A percentile compares a stretch with the other conserved stretches of the same genome.
These are phyloP conservation scores for Penicillium lividum DNA, from an alignment of 495 filamentous ascomycete species.

Conservation along the genomic window DNA sequence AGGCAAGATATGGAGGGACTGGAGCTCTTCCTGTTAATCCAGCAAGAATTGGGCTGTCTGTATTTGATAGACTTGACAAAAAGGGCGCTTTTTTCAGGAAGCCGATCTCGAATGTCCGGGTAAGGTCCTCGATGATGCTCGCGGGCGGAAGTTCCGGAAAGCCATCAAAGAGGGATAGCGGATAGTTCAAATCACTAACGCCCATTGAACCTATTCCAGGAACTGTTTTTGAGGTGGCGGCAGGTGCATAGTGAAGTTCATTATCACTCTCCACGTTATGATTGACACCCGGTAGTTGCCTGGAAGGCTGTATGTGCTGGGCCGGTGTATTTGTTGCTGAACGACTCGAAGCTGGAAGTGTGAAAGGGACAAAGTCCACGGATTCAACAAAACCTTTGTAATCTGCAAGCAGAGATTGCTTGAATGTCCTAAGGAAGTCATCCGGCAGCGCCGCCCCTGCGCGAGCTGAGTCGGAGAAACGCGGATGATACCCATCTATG, in stretches of 20 bases:
- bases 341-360: background rate
- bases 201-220: background rate
- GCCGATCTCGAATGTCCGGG: background rate
- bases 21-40: background rate
- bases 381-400: background rate
- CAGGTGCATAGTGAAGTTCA: background rate
- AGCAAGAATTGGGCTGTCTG: background rate
- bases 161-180: background rate
- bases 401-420: background rate
- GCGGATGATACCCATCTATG: background rate
- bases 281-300: background rate
- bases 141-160: background rate
- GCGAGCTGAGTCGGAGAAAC: background rate
- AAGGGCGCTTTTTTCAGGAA: background rate
- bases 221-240: background rate
- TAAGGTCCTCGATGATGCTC: background rate
- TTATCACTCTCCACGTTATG: background rate
- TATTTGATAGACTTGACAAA: background rate
- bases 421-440: background rate
- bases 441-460: background rate
- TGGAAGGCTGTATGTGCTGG: background rate
- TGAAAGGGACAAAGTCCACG: background rate
- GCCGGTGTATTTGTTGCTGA: background rate
- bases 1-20: background rate
- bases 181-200: background rate